These are phyloP conservation scores for Fraxinus velutina DNA, from an alignment of 305 asterid species.

Conservation along the genomic window DNA sequence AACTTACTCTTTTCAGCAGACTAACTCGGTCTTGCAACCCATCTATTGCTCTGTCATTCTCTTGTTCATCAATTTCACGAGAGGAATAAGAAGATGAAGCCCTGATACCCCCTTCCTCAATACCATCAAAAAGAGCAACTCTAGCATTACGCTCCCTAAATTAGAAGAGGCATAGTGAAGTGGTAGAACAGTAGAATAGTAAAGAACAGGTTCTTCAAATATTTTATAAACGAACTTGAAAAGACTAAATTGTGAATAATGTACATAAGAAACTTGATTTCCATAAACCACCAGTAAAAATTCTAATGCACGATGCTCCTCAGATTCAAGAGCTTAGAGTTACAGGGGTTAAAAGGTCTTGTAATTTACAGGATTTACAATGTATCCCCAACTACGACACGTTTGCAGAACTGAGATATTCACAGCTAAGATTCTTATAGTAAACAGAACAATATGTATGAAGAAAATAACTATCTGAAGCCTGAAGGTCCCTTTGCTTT, in stretches of 20 bases:
- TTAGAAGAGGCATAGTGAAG: conserved; percentile 9
- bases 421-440: neutral
- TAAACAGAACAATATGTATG: neutral
- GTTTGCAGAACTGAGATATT: neutral
- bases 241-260: neutral
- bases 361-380: neutral
- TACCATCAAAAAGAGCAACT: conserved; percentile 84
- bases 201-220: neutral
- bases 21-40: conserved; percentile 84
- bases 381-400: neutral
- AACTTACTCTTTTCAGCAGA: conserved; percentile 76
- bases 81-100: conserved; percentile 71
- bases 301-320: neutral
- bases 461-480: neutral
- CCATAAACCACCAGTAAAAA: neutral
- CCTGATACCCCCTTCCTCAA: conserved; percentile 93
- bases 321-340: neutral
- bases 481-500: neutral
- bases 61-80: conserved; percentile 90
- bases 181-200: neutral
- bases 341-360: neutral
- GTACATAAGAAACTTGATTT: neutral
- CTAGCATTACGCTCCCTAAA: conserved; percentile 75
- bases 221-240: neutral
- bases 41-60: conserved; percentile 69